Base-by-base conservation (phyloP, 179 eudicot genomes). In the Spinacia oleracea region DNA sequence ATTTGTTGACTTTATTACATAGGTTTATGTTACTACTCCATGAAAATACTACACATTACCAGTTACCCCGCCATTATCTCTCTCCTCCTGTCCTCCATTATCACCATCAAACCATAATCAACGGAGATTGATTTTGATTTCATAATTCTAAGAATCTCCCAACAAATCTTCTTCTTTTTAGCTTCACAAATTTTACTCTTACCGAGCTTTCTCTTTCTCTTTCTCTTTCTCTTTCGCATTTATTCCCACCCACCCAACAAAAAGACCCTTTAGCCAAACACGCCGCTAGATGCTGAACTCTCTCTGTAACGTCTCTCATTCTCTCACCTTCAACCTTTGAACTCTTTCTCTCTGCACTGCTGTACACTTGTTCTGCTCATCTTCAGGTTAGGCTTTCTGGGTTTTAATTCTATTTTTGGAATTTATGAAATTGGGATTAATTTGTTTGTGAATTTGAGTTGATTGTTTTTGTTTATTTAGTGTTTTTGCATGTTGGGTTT, bases 181-280 rank as follows among this genome's bases (percentile, higher is more conserved):
- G n/a, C 29, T 74, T 55, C n/a, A 27, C 12, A 55, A 42, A 11
- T 32, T 63, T 9, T 60, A 42, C 25, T 20, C 48, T 11, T 45
- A 45, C 53, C 4, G 29, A 18, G 32, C 12, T 27, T 70, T 42
- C 5, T 20, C 18, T 56, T 5, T 42, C 56, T 70, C 34, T 18
- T 10, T 14, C 18, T 73, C 55, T n/a, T n/a, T n/a, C n/a, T n/a
- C n/a, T n/a, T n/a, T n/a, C n/a, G n/a, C n/a, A 40, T 43, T 46
- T 73, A 20, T 56, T 65, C 78, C 23, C 50, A 82, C 81, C 84
- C 59, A 78, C 62, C 70, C 40, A 55, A 50, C 27, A 67, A n/a
- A 45, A 62, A 40, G 48, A 23, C 21, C 34, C 58, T 10, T 62
- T 21, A 25, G 18, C 46, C 70, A 51, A 50, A 48, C 73, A 76